A percentile compares a stretch with the other conserved stretches of the same genome.
These are phyloP conservation scores for Colletotrichum tamarilloi DNA, from an alignment of 2,329 filamentous ascomycete genomes.

Conservation along the genomic window DNA sequence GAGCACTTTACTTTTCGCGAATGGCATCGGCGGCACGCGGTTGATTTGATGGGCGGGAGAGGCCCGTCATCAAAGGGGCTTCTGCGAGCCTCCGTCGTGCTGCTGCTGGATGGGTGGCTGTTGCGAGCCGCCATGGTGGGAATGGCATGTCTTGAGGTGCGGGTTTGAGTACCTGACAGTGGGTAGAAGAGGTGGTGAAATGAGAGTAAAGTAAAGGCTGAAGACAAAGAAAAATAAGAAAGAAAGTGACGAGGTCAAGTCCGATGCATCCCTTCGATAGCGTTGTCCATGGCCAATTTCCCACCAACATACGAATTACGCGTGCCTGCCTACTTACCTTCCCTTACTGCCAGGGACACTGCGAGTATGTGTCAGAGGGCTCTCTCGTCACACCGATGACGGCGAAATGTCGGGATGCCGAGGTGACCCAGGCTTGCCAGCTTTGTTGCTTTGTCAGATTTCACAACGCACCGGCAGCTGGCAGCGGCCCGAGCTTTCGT, in stretches of 20 bases:
- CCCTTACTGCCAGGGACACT: too few relatives aligned
- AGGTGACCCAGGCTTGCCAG: conserved; percentile 10
- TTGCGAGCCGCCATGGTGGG: conserved; percentile 26
- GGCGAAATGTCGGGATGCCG: conserved; percentile 35
- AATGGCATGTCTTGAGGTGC: neutral
- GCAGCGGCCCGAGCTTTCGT: conserved; percentile 15
- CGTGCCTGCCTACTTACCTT: too few relatives aligned
- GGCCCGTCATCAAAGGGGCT: conserved; percentile 28
- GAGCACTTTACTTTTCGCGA: conserved; percentile 49
- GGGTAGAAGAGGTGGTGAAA: too few relatives aligned
- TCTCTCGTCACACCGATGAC: conserved; percentile 21
- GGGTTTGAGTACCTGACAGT: too few relatives aligned
- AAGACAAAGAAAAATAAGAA: neutral
- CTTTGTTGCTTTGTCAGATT: neutral
- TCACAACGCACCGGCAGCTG: too few relatives aligned
- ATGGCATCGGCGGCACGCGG: conserved; percentile 45
- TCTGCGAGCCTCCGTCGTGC: conserved; percentile 13
- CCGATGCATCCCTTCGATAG: neutral
- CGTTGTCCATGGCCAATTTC: neutral
- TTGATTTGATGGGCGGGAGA: conserved; percentile 36
- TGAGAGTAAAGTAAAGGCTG: too few relatives aligned
- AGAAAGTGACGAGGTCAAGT: neutral
- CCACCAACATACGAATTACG: neutral
- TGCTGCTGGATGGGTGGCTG: conserved; percentile 21
- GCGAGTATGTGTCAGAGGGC: conserved; percentile 18